Evolutionary conservation across 495 filamentous ascomycete genomes (phyloP).

Genomic region (Aspergillus sclerotioniger): DNA sequence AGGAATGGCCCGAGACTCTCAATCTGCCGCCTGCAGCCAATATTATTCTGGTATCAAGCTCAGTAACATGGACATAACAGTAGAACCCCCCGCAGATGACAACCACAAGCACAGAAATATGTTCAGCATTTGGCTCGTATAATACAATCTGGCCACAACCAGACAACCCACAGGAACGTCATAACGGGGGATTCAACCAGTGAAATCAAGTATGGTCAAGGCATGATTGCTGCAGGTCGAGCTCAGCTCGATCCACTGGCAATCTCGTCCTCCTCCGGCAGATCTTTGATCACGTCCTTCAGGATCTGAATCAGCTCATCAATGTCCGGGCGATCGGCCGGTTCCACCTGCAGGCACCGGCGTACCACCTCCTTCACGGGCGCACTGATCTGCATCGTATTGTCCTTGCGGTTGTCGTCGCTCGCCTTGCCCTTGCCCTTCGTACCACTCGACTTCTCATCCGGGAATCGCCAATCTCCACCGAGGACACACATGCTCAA

Average conservation of each 20-base stretch:
- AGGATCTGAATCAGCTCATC: slow-evolving; percentile 82
- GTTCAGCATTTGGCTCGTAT: slow-evolving; percentile 12
- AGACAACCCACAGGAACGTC: neutral
- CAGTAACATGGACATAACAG: neutral
- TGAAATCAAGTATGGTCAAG: neutral
- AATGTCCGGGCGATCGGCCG: slow-evolving; percentile 85
- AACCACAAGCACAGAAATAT: slow-evolving; percentile 4
- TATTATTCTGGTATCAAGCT: slow-evolving; percentile 1
- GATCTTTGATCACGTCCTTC: slow-evolving; percentile 65
- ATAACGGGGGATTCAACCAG: neutral
- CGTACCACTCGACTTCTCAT: slow-evolving; percentile 61
- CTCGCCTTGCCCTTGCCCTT: slow-evolving; percentile 55
- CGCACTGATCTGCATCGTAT: slow-evolving; percentile 58
- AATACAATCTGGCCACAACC: slow-evolving; percentile 10
- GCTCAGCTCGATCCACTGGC: slow-evolving; percentile 28
- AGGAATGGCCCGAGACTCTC: too few species aligned
- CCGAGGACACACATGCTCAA: slow-evolving; percentile 87
- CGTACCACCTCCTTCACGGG: slow-evolving; percentile 80
- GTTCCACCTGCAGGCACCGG: slow-evolving; percentile 88
- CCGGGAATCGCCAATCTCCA: slow-evolving; percentile 92
- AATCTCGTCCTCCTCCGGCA: slow-evolving; percentile 67
- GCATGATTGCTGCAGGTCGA: neutral
- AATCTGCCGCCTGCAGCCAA: neutral
- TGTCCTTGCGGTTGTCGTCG: slow-evolving; percentile 30
- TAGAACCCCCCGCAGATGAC: neutral